Evolutionary conservation across 495 filamentous ascomycete genomes (phyloP).

Genomic region (Lepidopterella palustris): DNA sequence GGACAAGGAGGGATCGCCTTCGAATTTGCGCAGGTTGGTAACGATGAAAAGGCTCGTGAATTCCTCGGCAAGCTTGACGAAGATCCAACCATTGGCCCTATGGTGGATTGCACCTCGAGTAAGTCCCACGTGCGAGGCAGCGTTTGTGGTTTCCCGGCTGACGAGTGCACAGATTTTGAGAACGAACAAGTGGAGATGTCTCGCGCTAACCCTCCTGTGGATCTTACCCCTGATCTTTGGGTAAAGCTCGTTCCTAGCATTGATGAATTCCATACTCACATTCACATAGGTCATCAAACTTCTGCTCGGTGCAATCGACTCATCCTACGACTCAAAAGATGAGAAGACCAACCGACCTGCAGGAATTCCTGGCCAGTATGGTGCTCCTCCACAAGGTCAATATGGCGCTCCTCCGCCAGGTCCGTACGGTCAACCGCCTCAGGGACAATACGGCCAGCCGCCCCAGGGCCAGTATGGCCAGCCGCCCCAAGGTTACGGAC

Average conservation of each 20-base stretch:
- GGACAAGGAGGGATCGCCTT: conserved; percentile 54
- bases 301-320: conserved; percentile 63
- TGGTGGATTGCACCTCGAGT: conserved; percentile 73
- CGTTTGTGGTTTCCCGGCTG: no score
- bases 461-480: conserved; percentile 9
- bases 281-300: conserved; percentile 53
- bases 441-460: background rate
- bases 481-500: conserved; percentile 4
- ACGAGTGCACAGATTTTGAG: conserved; percentile 49
- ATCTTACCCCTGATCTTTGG: conserved; percentile 63
- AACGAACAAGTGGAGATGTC: conserved; percentile 61
- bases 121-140: conserved; percentile 36
- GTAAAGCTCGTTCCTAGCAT: conserved; percentile 30
- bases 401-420: conserved; percentile 34
- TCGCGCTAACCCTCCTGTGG: conserved; percentile 47
- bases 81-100: conserved; percentile 53
- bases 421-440: conserved; percentile 18
- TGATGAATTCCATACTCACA: conserved; percentile 7
- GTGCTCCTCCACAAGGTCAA: conserved; percentile 30
- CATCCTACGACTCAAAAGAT: conserved; percentile 60
- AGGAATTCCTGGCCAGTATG: conserved; percentile 33
- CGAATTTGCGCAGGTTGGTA: conserved; percentile 71
- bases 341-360: conserved; percentile 41
- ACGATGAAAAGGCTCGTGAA: conserved; percentile 57
- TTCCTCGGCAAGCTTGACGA: conserved; percentile 58